phyloP scores from a whole-genome alignment of 2,329 filamentous ascomycete species.

The Fusarium sp. region DNA sequence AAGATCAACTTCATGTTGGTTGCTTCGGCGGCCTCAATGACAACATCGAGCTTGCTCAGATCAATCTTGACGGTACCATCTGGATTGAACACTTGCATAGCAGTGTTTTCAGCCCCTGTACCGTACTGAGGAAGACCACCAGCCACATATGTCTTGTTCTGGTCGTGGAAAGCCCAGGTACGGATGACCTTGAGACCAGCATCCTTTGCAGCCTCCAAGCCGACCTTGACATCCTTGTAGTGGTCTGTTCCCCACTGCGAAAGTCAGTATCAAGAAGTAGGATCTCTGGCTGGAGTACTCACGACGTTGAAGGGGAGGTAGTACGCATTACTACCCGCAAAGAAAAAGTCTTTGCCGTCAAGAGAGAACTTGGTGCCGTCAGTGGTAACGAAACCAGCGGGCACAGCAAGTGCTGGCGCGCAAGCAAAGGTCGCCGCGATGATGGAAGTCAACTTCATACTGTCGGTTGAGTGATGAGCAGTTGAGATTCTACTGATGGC shows the following conservation, averaged over 20 bases:
- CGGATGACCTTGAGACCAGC: constrained; percentile 31
- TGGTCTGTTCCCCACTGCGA: constrained; percentile 35
- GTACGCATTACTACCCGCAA: constrained; percentile 69
- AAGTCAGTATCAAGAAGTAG: not conserved
- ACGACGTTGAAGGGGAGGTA: constrained; percentile 69
- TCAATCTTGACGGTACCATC: constrained; percentile 34
- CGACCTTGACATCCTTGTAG: constrained; percentile 49
- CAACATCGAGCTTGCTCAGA: constrained; percentile 27
- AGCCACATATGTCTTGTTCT: constrained; percentile 17
- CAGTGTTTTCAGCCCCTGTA: constrained; percentile 60
- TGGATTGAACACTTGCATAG: constrained; percentile 52
- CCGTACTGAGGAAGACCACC: constrained; percentile 60
- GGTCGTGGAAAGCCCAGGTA: constrained; percentile 35
- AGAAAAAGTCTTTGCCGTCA: constrained; percentile 67
- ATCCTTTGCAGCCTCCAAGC: constrained; percentile 23
- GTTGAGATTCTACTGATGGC: not conserved
- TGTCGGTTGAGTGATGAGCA: not conserved
- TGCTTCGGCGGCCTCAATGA: constrained; percentile 58
- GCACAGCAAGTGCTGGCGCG: constrained; percentile 23
- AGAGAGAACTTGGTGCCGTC: constrained; percentile 65
- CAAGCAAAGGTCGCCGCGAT: constrained; percentile 16
- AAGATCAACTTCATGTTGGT: constrained; percentile 66
- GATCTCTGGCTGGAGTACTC: constrained; percentile 30
- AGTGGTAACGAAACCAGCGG: constrained; percentile 62
- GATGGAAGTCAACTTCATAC: constrained; percentile 30